Conservation (phyloP, 2,329 filamentous ascomycete genomes). For the Sarocladium brachiariae region DNA sequence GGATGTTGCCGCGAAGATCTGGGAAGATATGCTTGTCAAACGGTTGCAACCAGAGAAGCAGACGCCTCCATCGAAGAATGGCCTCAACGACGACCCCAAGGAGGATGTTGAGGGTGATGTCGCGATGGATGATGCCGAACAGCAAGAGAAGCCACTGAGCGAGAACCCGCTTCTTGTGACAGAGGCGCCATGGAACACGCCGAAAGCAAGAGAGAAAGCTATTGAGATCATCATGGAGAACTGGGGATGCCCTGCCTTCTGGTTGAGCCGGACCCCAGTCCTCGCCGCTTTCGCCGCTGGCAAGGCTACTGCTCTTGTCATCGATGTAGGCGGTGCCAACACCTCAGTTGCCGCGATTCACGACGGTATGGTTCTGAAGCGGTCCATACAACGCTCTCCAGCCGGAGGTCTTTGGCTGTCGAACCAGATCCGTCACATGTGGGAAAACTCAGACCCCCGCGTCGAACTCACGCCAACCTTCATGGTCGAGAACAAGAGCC, state of each 20-base stretch:
- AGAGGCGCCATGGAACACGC: constrained; percentile 85
- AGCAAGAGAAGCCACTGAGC: constrained; percentile 69
- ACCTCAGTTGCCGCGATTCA: constrained; percentile 87
- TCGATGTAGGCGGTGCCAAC: constrained; percentile 85
- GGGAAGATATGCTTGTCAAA: constrained; percentile 88
- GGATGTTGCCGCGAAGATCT: constrained; percentile 82
- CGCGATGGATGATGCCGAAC: constrained; percentile 51
- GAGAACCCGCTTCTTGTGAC: constrained; percentile 92
- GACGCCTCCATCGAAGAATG: constrained; percentile 65
- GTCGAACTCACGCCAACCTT: constrained; percentile 77
- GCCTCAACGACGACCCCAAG: constrained; percentile 62
- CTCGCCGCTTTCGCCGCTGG: constrained; percentile 87
- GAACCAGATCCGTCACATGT: constrained; percentile 76
- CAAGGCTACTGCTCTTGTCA: constrained; percentile 85
- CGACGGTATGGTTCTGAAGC: constrained; percentile 89
- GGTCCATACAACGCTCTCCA: constrained; percentile 78
- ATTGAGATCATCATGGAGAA: constrained; percentile 97
- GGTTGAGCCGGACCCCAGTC: constrained; percentile 82
- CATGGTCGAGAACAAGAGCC: constrained; percentile 77
- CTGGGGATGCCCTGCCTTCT: constrained; percentile 94
- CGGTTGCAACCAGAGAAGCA: constrained; percentile 73
- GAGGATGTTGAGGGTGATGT: constrained; percentile 56
- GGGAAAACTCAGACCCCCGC: constrained; percentile 61
- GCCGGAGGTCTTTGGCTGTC: constrained; percentile 88
- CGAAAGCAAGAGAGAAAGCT: constrained; percentile 84